Conservation (phyloP, 805 yeast species). For the Brettanomyces custersianus region DNA sequence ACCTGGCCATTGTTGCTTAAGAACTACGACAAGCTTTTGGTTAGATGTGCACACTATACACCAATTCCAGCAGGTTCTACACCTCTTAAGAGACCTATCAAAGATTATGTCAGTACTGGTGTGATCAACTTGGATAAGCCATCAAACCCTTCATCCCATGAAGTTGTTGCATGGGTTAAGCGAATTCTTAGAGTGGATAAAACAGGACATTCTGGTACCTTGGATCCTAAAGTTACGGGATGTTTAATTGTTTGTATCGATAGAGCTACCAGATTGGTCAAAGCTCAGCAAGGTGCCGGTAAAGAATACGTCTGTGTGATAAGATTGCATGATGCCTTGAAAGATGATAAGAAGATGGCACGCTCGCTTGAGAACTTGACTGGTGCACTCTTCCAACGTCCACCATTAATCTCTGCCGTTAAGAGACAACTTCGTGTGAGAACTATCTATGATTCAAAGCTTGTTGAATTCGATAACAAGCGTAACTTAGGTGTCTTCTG, state of each 20-base stretch:
- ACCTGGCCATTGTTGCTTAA: constrained; percentile 94
- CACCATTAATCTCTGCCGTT: constrained; percentile 97
- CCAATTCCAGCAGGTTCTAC: constrained; percentile 95
- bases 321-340: constrained; percentile 86
- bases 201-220: constrained; percentile 98
- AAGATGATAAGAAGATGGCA: constrained; percentile 79
- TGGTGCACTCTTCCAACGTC: constrained; percentile 98
- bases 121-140: constrained; percentile 97
- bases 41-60: constrained; percentile 94
- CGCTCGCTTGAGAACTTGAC: constrained; percentile 88
- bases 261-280: constrained; percentile 95
- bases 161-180: constrained; percentile 99
- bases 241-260: constrained; percentile 97
- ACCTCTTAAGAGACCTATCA: constrained; percentile 89
- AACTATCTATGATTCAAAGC: constrained; percentile 92
- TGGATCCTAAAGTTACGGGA: constrained; percentile 96
- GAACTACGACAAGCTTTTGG: constrained; percentile 87
- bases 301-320: constrained; percentile 98
- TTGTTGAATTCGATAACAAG: constrained; percentile 94
- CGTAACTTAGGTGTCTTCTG: constrained; percentile 96
- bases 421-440: constrained; percentile 98
- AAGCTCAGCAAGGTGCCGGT: constrained; percentile 99
- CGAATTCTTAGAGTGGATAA: constrained; percentile 91
- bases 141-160: constrained; percentile 96
- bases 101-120: constrained; percentile 86